Conservation (phyloP, 768 basidiomycete species). For the Dioszegia crocea region DNA sequence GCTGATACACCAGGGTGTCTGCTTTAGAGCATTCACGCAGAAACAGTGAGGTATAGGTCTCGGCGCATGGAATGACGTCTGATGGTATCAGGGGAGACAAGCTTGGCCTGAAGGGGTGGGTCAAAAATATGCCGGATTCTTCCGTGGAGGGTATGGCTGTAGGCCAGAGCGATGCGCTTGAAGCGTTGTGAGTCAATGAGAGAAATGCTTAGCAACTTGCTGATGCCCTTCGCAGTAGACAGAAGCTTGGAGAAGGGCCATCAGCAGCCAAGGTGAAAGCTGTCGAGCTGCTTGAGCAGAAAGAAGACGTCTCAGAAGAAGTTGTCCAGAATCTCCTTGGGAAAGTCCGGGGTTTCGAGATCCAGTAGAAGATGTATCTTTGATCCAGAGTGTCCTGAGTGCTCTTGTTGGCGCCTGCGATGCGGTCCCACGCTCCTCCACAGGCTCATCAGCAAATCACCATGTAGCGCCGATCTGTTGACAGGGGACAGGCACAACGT, state of each 20-base stretch:
- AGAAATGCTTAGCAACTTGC: no score
- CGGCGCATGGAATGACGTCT: no score
- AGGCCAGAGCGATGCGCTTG: slow-evolving; percentile 28
- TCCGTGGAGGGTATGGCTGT: slow-evolving; percentile 44
- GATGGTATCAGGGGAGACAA: slow-evolving; percentile 22
- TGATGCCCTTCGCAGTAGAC: no score
- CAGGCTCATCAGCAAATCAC: no score
- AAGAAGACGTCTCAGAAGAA: slow-evolving; percentile 22
- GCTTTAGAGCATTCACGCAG: slow-evolving; percentile 33
- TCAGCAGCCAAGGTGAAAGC: slow-evolving; percentile 31
- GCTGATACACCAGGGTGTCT: slow-evolving; percentile 25
- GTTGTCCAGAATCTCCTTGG: no score
- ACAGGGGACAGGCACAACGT: no score
- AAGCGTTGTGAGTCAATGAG: slow-evolving; percentile 34
- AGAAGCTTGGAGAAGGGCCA: slow-evolving; percentile 26
- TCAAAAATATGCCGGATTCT: slow-evolving; percentile 40
- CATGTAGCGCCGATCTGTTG: no score
- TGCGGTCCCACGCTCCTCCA: no score
- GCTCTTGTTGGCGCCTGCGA: no score
- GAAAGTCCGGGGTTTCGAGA: no score
- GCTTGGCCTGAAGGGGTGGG: slow-evolving; percentile 41
- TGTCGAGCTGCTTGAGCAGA: slow-evolving; percentile 35
- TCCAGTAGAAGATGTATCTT: no score
- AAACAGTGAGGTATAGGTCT: slow-evolving; percentile 21
- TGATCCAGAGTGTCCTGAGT: no score